Evolutionary conservation across 208 protist species (phyloP), one percentile per base, ranked within the genome.

Genomic region (Spongospora subterranea): DNA sequence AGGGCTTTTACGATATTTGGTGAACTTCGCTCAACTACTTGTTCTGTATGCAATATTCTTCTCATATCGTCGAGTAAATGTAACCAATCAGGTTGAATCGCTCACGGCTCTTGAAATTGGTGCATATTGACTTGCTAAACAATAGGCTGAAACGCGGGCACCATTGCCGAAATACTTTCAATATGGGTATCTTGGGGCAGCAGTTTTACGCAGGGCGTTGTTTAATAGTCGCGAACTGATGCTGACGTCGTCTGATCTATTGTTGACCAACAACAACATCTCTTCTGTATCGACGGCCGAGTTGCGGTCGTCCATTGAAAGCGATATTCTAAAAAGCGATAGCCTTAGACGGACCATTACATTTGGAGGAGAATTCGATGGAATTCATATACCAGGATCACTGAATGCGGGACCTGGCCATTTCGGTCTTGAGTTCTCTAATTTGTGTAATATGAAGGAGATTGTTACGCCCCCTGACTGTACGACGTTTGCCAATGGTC

Each of bases 11-110:
- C 35, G 71, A 6, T 82, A 82, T 43, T 13, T 35, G 71, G 71
- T 35, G 17, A 35, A 45, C 6, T 45, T 43, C 35, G 71, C 17
- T n/a, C 35, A 35, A 13, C n/a, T 82, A 6, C 6, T 43, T n/a
- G n/a, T 82, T 43, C 71, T 82, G 17, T 82, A 82, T 43, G 40
- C n/a, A 6, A 43, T 43, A 6, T 82, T 82, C n/a, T 82, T 82
- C 71, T 20, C 40, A 20, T 82, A 82, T n/a, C 6, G 71, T 20
- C 71, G 35, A 20, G 71, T 60, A 29, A 24, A 24, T 29, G 24
- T 60, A 29, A 6, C 24, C 50, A 60, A 24, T 60, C 50, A 60
- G 50, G 50, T 60, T 60, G 24, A n/a, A n/a, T n/a, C n/a, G n/a
- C n/a, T n/a, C n/a, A n/a, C n/a, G 50, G 50, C 13, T 60, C 24